phyloP scores from a whole-genome alignment of 2,329 filamentous ascomycete genomes.

The Teratosphaeria nubilosa region DNA sequence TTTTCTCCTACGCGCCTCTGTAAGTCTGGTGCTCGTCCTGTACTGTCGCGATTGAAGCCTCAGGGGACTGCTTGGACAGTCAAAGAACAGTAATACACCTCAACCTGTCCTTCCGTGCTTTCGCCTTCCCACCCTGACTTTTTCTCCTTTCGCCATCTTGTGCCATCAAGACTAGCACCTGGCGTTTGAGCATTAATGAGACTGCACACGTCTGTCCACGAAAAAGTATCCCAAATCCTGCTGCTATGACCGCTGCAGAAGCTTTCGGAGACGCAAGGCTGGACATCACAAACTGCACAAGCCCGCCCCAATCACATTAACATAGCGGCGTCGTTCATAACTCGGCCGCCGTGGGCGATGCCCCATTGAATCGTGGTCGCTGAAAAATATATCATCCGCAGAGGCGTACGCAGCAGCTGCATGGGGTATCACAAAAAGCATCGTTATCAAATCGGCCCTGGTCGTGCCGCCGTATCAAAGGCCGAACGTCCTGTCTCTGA shows the following conservation, averaged over 20 bases:
- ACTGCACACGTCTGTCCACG: not conserved
- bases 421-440: not conserved
- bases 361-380: not conserved
- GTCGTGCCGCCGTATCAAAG: not conserved
- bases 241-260: not conserved
- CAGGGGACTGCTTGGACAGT: not conserved
- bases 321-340: not conserved
- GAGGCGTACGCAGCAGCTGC: not conserved
- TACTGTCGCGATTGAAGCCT: not conserved
- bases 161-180: not conserved
- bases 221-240: not conserved
- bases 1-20: not conserved
- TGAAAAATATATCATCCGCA: not conserved
- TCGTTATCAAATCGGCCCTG: not conserved
- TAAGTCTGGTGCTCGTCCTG: not conserved
- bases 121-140: not conserved
- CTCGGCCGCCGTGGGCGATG: not conserved
- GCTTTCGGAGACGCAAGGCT: too few relatives aligned
- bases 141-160: too few relatives aligned
- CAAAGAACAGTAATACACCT: not conserved
- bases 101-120: not conserved
- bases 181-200: not conserved
- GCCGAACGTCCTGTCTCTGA: not conserved
- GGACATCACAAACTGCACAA: not conserved
- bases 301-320: not conserved